A percentile compares a stretch with the other conserved stretches of the same genome.
Evolutionary conservation across 257 asterid species (phyloP).

Genomic region (Cynanchum wilfordii): DNA sequence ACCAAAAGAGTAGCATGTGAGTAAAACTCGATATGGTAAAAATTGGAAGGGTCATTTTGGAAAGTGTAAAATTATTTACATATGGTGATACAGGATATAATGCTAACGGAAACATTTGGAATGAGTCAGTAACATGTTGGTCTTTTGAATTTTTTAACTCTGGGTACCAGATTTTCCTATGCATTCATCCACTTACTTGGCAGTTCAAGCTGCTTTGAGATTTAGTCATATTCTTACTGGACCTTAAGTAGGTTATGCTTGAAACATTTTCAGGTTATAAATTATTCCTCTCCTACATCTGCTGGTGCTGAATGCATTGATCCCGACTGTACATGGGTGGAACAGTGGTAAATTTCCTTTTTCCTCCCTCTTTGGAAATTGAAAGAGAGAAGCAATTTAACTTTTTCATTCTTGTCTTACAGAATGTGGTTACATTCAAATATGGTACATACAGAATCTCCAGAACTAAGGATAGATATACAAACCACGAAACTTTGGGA

Average conservation of each 20-base stretch:
- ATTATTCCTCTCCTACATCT: slow-evolving; percentile 74
- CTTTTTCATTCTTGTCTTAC: background rate
- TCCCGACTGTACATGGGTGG: slow-evolving; percentile 88
- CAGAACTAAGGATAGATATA: background rate
- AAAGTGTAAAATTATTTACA: background rate
- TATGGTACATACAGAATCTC: background rate
- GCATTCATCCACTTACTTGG: background rate
- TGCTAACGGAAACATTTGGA: background rate
- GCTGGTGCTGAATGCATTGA: slow-evolving; percentile 99
- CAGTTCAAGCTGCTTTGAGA: background rate
- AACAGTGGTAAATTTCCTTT: slow-evolving; percentile 66
- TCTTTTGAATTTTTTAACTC: background rate
- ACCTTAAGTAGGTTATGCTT: slow-evolving; percentile 13
- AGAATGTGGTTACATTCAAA: background rate
- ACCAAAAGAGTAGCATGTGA: background rate
- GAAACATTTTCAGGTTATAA: slow-evolving; percentile 64
- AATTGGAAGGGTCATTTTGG: background rate
- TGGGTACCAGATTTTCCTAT: background rate
- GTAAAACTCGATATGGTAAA: background rate
- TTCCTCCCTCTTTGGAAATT: background rate
- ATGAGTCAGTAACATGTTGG: background rate
- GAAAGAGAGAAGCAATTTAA: background rate
- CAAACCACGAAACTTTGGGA: background rate
- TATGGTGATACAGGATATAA: background rate
- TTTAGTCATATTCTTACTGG: background rate